Percentiles rank a stretch among this genome's conserved stretches.
Conservation (phyloP, 2,329 filamentous ascomycete genomes). For the Trichoderma koningiopsis region DNA sequence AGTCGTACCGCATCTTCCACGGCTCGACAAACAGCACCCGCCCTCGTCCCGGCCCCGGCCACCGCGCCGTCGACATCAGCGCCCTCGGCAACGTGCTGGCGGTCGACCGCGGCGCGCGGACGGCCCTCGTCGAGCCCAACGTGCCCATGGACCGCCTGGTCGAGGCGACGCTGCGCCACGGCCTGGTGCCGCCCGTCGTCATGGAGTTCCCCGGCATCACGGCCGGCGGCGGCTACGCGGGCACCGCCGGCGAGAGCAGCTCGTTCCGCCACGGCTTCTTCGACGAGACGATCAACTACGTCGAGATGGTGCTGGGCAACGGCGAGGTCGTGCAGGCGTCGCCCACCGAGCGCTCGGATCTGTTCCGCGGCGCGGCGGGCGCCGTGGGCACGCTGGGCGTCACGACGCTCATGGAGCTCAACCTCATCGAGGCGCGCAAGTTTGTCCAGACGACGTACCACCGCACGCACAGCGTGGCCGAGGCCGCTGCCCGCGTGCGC, state of each 20-base stretch:
- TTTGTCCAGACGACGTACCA: slow-evolving; percentile 67
- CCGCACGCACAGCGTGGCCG: slow-evolving; percentile 51
- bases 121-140: slow-evolving; percentile 73
- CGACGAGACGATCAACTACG: slow-evolving; percentile 61
- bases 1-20: slow-evolving; percentile 74
- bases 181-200: slow-evolving; percentile 69
- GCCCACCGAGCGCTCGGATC: slow-evolving; percentile 47
- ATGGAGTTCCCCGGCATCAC: slow-evolving; percentile 80
- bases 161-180: slow-evolving; percentile 63
- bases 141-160: slow-evolving; percentile 74
- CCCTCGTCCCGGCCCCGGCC: slow-evolving; percentile 42
- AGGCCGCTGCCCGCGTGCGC: slow-evolving; percentile 52
- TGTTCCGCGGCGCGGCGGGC: slow-evolving; percentile 67
- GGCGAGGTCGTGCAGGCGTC: slow-evolving; percentile 63
- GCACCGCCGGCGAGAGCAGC: slow-evolving; percentile 70
- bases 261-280: slow-evolving; percentile 74
- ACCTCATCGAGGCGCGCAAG: slow-evolving; percentile 59
- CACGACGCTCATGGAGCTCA: slow-evolving; percentile 67
- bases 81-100: slow-evolving; percentile 63
- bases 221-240: slow-evolving; percentile 70
- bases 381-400: slow-evolving; percentile 70
- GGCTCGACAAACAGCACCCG: slow-evolving; percentile 77
- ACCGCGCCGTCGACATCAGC: slow-evolving; percentile 63
- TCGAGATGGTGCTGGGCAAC: slow-evolving; percentile 71
- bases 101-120: slow-evolving; percentile 57